A percentile compares a stretch with the other conserved stretches of the same genome.
Conservation (phyloP, 139 green algal genomes). For the Chlorella ohadii region DNA sequence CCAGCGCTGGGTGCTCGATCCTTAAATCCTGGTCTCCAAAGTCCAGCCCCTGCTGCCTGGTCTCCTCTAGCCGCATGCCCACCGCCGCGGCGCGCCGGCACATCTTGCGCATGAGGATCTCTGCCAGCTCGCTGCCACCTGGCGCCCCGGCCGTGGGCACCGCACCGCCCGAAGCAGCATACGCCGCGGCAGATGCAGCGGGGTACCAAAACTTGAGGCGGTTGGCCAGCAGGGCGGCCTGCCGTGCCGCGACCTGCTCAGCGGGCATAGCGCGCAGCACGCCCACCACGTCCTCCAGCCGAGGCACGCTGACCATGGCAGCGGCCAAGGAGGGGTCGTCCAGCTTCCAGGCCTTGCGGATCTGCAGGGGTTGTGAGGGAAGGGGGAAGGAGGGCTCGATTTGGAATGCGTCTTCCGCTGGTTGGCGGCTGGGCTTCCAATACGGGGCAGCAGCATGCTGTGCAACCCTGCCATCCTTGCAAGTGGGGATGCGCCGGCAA, state of each 20-base stretch:
- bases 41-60: constrained; percentile 29
- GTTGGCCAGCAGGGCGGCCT: constrained; percentile 18
- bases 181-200: neutral
- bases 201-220: constrained; percentile 51
- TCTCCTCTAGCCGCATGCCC: constrained; percentile 11
- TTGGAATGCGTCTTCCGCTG: no score
- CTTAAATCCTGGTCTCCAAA: constrained; percentile 6
- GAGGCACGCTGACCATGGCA: constrained; percentile 13
- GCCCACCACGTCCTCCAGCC: constrained; percentile 30
- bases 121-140: constrained; percentile 2
- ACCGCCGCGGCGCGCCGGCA: constrained; percentile 27
- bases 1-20: constrained; percentile 16
- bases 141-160: neutral
- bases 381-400: no score
- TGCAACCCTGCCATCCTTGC: no score
- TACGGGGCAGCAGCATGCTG: no score
- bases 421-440: no score
- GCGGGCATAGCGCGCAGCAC: constrained; percentile 33
- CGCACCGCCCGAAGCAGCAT: neutral
- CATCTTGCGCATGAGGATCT: constrained; percentile 41
- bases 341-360: constrained; percentile 43
- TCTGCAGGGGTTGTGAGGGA: neutral
- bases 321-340: constrained; percentile 26
- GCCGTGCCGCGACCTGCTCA: constrained; percentile 15
- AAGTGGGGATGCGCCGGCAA: no score